Evolutionary conservation across 1,139 yeast species (phyloP).

Genomic region (Trichomonascaceae sp.): DNA sequence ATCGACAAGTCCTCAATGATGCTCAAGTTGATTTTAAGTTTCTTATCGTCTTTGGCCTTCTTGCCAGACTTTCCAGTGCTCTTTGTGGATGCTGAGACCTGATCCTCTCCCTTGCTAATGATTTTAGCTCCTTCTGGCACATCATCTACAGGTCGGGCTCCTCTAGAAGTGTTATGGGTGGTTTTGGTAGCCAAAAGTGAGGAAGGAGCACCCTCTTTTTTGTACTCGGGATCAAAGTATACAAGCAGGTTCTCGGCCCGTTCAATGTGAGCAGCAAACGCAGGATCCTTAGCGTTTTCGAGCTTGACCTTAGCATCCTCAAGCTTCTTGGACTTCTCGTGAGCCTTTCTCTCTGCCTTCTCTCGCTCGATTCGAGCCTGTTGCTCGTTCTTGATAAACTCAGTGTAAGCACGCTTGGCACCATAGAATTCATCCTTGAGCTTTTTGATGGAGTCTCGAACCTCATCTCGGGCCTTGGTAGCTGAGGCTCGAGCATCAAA

Average conservation of each 20-base stretch:
- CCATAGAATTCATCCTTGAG: conserved; percentile 36
- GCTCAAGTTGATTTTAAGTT: conserved; percentile 75
- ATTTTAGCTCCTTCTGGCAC: conserved; percentile 62
- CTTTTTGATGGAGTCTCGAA: conserved; percentile 55
- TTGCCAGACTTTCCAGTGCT: conserved; percentile 33
- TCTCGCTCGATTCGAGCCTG: conserved; percentile 50
- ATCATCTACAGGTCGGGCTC: conserved; percentile 41
- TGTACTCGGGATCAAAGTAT: conserved; percentile 74
- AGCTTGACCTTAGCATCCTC: conserved; percentile 46
- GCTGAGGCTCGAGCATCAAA: conserved; percentile 63
- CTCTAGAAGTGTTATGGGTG: conserved; percentile 28
- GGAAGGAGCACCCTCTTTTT: conserved; percentile 25
- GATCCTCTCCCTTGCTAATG: conserved; percentile 54
- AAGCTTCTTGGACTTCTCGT: conserved; percentile 38
- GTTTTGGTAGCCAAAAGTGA: conserved; percentile 15
- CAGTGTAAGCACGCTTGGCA: conserved; percentile 29
- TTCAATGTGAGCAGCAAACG: conserved; percentile 69
- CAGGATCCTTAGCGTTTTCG: conserved; percentile 74
- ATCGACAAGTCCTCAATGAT: conserved; percentile 73
- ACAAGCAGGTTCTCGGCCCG: conserved; percentile 65
- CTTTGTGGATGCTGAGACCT: conserved; percentile 51
- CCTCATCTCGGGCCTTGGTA: conserved; percentile 63
- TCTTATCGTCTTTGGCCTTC: conserved; percentile 34
- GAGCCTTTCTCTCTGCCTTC: conserved; percentile 45
- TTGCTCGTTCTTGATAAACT: conserved; percentile 52